These are phyloP conservation scores for Malassezia globosa DNA, from an alignment of 1,284 basidiomycete genomes.

Conservation along the genomic window DNA sequence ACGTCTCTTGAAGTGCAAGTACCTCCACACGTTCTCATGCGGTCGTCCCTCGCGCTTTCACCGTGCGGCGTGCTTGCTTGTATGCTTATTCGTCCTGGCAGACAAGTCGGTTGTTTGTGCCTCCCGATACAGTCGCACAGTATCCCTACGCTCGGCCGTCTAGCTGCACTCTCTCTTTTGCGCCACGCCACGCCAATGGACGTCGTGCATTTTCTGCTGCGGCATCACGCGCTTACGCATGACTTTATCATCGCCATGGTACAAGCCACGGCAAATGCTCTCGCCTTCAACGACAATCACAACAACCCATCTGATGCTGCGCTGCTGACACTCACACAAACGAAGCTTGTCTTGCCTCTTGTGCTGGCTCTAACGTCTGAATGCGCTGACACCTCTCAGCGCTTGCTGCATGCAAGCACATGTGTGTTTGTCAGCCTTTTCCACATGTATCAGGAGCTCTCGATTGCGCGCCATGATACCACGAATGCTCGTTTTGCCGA, in stretches of 20 bases:
- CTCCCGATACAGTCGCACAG: background rate
- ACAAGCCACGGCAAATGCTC: background rate
- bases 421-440: too few relatives aligned
- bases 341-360: background rate
- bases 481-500: background rate
- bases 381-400: too few relatives aligned
- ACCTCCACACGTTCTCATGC: background rate
- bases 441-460: slow-evolving; percentile 1
- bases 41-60: slow-evolving; percentile 2
- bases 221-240: background rate
- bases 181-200: background rate
- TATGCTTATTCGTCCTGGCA: background rate
- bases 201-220: background rate
- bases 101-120: background rate
- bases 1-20: background rate
- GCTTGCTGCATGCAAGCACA: too few relatives aligned
- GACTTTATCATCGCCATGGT: background rate
- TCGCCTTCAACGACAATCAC: background rate
- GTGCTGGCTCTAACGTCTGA: background rate
- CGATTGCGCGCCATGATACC: slow-evolving; percentile 1
- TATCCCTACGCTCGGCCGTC: background rate
- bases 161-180: slow-evolving; percentile 3
- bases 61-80: slow-evolving; percentile 2
- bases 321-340: background rate
- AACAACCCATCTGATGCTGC: too few relatives aligned